A percentile compares a stretch with the other conserved stretches of the same genome.
These are phyloP conservation scores for Hypoxylon lienhwacheense DNA, from an alignment of 495 filamentous ascomycete species.

Conservation along the genomic window DNA sequence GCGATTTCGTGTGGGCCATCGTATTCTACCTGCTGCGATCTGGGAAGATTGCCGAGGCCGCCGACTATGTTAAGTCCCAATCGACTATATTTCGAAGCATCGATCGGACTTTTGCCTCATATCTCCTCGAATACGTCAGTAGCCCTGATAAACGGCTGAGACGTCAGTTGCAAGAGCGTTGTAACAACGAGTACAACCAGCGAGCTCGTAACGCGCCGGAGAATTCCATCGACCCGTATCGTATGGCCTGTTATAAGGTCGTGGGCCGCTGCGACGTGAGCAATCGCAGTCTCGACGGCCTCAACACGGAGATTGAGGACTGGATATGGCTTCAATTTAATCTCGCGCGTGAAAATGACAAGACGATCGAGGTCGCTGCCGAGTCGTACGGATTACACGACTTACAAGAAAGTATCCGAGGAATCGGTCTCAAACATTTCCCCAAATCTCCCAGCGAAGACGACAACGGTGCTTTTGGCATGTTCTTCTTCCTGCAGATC, in stretches of 20 bases:
- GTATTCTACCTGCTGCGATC: conserved; percentile 90
- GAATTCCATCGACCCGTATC: conserved; percentile 87
- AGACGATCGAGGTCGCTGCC: conserved; percentile 77
- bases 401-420: conserved; percentile 76
- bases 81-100: conserved; percentile 77
- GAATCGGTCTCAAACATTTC: conserved; percentile 90
- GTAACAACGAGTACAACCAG: conserved; percentile 86
- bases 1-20: conserved; percentile 88
- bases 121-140: conserved; percentile 76
- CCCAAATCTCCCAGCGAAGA: conserved; percentile 65
- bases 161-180: conserved; percentile 76
- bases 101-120: conserved; percentile 87
- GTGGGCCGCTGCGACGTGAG: conserved; percentile 90
- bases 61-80: conserved; percentile 79
- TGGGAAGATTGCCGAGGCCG: conserved; percentile 81
- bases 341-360: conserved; percentile 84
- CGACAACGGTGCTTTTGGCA: conserved; percentile 74
- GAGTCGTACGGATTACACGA: conserved; percentile 88
- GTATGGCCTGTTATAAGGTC: conserved; percentile 97
- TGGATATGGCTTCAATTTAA: conserved; percentile 98
- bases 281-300: conserved; percentile 74
- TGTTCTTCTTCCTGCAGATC: conserved; percentile 89
- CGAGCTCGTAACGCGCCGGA: conserved; percentile 80
- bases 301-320: conserved; percentile 82
- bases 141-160: conserved; percentile 72